Evolutionary conservation across 192 early-diverging fungal species (phyloP).

Genomic region (Coemansia sp.): DNA sequence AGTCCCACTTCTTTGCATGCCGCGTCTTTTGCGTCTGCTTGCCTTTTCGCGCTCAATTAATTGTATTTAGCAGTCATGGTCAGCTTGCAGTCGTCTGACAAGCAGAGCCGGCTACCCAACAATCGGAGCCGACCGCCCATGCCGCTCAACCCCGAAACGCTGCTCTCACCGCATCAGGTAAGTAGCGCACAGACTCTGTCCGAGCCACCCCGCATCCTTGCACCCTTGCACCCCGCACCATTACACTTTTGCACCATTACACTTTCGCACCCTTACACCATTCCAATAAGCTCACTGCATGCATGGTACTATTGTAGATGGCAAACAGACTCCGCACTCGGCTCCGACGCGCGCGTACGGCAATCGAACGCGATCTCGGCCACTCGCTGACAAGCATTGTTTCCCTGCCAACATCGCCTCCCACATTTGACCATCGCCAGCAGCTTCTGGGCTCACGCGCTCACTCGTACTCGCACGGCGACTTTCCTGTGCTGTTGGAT

Average conservation of each 20-base stretch:
- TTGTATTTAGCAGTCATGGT: background rate
- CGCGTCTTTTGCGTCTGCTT: constrained; percentile 8
- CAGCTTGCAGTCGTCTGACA: background rate
- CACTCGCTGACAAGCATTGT: constrained; percentile 30
- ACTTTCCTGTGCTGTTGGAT: constrained; percentile 7
- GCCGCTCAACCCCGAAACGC: constrained; percentile 2
- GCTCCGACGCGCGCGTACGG: constrained; percentile 27
- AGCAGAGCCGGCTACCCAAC: background rate
- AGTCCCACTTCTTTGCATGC: background rate
- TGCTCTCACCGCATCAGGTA: constrained; percentile 21
- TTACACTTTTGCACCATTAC: too few relatives aligned
- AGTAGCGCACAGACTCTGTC: background rate
- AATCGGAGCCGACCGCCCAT: constrained; percentile 7
- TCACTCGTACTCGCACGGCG: constrained; percentile 30
- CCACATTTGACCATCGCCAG: constrained; percentile 1
- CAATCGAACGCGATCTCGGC: constrained; percentile 40
- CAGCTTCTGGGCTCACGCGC: constrained; percentile 18
- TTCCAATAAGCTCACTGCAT: background rate
- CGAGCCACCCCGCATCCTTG: background rate
- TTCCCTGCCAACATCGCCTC: background rate
- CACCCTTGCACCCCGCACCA: too few relatives aligned
- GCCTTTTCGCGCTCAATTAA: background rate
- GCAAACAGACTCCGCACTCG: constrained; percentile 32
- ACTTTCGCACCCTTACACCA: too few relatives aligned
- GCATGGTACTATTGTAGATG: constrained; percentile 15